A percentile compares a stretch with the other conserved stretches of the same genome.
phyloP scores from a whole-genome alignment of 495 filamentous ascomycete genomes.

The Neurospora tetraspora region DNA sequence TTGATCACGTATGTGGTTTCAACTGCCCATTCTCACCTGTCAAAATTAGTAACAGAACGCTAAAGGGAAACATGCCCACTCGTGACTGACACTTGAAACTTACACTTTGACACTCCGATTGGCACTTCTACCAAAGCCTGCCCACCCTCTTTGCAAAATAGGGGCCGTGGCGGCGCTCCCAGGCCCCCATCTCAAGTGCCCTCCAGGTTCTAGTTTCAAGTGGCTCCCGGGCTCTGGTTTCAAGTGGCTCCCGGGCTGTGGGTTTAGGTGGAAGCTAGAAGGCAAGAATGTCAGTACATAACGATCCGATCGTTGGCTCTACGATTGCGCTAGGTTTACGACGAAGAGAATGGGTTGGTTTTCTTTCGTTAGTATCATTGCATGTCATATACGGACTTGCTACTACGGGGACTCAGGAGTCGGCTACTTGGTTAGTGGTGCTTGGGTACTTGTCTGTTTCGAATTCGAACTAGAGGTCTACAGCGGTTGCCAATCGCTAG shows the following conservation, averaged over 20 bases:
- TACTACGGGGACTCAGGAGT: not conserved
- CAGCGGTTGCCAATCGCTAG: not conserved
- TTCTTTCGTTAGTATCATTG: not conserved
- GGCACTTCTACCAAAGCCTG: not conserved
- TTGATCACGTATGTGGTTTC: not conserved
- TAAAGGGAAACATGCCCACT: not conserved
- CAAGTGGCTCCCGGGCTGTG: not conserved
- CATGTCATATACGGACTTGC: not conserved
- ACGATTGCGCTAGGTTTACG: not conserved
- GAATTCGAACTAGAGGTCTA: not conserved
- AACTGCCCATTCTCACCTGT: not conserved
- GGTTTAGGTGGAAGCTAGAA: not conserved
- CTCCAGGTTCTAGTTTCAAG: no score
- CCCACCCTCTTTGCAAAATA: not conserved
- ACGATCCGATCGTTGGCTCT: not conserved
- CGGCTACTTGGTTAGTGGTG: not conserved
- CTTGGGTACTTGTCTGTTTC: not conserved
- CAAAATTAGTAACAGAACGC: not conserved
- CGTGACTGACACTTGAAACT: not conserved
- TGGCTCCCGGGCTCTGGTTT: not conserved
- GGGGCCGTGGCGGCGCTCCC: not conserved
- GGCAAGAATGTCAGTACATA: not conserved
- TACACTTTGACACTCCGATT: not conserved
- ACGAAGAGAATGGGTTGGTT: not conserved
- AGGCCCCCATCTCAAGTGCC: not conserved